Conservation (phyloP, 805 yeast species). For the Ogataea kodamae region DNA sequence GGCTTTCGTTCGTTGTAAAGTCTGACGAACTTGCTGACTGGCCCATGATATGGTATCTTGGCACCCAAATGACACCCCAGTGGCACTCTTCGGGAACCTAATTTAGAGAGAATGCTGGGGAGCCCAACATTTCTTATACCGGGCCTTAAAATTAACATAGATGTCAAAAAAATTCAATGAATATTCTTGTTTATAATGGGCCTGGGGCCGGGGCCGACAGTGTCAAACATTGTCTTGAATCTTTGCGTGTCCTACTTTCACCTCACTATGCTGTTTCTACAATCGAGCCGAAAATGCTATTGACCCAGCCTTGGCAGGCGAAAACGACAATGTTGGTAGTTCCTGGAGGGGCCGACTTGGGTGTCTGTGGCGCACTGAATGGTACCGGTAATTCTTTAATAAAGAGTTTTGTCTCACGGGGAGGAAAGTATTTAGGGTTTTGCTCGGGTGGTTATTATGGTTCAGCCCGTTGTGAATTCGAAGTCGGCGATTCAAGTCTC, state of each 20-base stretch:
- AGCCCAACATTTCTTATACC: constrained; percentile 7
- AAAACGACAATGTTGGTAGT: constrained; percentile 77
- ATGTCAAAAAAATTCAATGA: constrained; percentile 38
- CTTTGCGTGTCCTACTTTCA: constrained; percentile 69
- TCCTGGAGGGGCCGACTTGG: constrained; percentile 98
- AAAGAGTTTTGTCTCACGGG: constrained; percentile 60
- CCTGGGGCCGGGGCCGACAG: constrained; percentile 88
- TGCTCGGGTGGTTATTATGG: constrained; percentile 97
- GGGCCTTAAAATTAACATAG: constrained; percentile 2
- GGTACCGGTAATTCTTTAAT: constrained; percentile 65
- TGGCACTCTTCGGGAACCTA: background rate
- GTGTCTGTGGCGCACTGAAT: constrained; percentile 69
- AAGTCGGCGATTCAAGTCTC: constrained; percentile 61
- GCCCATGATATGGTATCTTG: no score
- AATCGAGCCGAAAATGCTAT: constrained; percentile 57
- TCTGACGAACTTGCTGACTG: constrained; percentile 5
- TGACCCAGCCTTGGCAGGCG: constrained; percentile 83
- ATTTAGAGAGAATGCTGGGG: background rate
- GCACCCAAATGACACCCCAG: background rate
- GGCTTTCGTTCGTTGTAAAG: constrained; percentile 25
- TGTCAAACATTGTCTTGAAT: constrained; percentile 77
- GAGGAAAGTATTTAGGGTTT: constrained; percentile 82
- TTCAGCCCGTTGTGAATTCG: constrained; percentile 74
- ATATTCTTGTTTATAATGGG: constrained; percentile 68
- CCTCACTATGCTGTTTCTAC: constrained; percentile 86